Base-by-base conservation (phyloP, 257 asterid species). In the Nemophila menziesii region DNA sequence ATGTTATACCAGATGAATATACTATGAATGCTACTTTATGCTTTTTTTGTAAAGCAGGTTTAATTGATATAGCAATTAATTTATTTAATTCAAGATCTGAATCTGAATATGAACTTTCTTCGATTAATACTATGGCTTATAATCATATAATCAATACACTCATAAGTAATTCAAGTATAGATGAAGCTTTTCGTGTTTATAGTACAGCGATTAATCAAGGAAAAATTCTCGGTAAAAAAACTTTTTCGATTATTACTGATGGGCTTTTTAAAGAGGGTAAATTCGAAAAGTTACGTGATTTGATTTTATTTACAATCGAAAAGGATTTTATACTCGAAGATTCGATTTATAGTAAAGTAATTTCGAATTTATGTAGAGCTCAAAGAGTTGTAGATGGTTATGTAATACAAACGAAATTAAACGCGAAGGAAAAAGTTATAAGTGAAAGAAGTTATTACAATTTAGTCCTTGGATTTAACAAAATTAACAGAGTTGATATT, bases 21-120 rank as follows among this genome's bases (percentile, higher is more conserved):
- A 82, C 97, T 18, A 73, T 89, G 93, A 84, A 78, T 66, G 75
- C 72, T 43, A 57, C 74, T 22, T 55, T 89, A 60, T 71, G 94
- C 65, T 76, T 89, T 61, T 82, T 81, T 40, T 80, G 94, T 61
- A 89, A 89, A 66, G 70, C 57, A 13, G 94, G 97, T 48, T 63
- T 71, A 79, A 55, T 58, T 59, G 87, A 80, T 57, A 62, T 74
- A 51, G 95, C 94, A 3, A 8, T 70, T 60, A 75, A 63, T 40
- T 70, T 89, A 72, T 89, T 78, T 55, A 49, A 80, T 60, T 77
- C 73, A 3, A 74, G 92, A 60, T 64, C 48, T 3, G 86, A 80
- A 64, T 64, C 75, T 56, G 92, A 84, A 36, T n/a, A n/a, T n/a
- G n/a, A n/a, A n/a, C n/a, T n/a, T n/a, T 72, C 80, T 16, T 75